Conservation (phyloP, 2,329 filamentous ascomycete species). For the Botryosphaeria dothidea region DNA sequence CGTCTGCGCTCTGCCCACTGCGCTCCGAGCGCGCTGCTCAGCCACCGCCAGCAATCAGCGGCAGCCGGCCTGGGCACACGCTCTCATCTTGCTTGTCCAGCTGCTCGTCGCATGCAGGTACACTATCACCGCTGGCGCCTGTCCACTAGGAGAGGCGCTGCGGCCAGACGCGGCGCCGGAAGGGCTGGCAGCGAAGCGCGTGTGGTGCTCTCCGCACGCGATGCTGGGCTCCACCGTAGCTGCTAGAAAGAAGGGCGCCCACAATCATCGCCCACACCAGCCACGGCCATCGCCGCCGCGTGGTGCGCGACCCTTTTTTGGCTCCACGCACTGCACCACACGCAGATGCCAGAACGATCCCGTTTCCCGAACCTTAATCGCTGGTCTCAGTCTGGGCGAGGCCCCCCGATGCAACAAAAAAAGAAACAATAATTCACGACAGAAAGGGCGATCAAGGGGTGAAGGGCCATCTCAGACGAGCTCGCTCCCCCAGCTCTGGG, state of each 20-base stretch:
- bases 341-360: slow-evolving; percentile 11
- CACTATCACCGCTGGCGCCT: slow-evolving; percentile 3
- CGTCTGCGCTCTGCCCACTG: slow-evolving; percentile 12
- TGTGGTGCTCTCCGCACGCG: slow-evolving; percentile 11
- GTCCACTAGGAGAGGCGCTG: background rate
- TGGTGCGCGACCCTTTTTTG: background rate
- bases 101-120: slow-evolving; percentile 11
- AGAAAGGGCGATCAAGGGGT: slow-evolving; percentile 9
- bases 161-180: background rate
- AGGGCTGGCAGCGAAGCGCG: background rate
- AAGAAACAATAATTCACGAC: slow-evolving; percentile 7
- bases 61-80: background rate
- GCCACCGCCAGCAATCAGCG: slow-evolving; percentile 17
- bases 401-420: slow-evolving; percentile 6
- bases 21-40: slow-evolving; percentile 13
- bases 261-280: background rate
- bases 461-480: background rate
- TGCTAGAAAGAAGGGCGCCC: background rate
- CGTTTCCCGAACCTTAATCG: slow-evolving; percentile 15
- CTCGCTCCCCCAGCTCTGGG: background rate
- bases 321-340: background rate
- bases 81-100: background rate
- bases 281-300: slow-evolving; percentile 10
- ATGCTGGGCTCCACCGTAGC: background rate
- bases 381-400: background rate